A percentile compares a stretch with the other conserved stretches of the same genome.
Evolutionary conservation across 306 rosid species (phyloP).

Genomic region (Begonia loranthoides): DNA sequence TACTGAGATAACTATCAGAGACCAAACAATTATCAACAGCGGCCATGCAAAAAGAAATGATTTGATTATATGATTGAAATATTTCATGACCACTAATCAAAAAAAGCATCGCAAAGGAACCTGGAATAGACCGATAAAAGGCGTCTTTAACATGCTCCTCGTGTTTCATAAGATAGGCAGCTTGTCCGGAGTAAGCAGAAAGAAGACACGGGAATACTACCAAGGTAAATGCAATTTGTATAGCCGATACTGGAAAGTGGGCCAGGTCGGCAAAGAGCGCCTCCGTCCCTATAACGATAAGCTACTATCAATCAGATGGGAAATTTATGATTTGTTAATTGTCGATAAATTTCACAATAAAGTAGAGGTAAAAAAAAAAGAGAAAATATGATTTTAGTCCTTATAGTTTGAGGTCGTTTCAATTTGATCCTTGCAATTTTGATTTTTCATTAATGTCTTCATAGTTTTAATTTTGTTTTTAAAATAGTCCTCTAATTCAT

Average conservation of each 20-base stretch:
- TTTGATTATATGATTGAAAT: background rate
- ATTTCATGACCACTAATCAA: background rate
- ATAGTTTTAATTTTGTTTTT: no score
- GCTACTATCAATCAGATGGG: background rate
- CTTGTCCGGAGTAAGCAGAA: conserved; percentile 90
- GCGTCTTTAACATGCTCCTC: conserved; percentile 31
- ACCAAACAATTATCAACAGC: no score
- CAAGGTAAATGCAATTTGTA: conserved; percentile 84
- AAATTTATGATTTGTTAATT: background rate
- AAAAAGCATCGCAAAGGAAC: conserved; percentile 22
- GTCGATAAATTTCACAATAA: no score
- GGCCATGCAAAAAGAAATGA: no score
- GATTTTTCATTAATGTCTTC: no score
- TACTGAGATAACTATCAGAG: no score
- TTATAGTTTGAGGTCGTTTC: no score
- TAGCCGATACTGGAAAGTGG: conserved; percentile 89
- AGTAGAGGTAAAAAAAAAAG: background rate
- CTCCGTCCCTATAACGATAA: conserved; percentile 65
- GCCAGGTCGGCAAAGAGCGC: conserved; percentile 93
- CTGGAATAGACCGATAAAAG: conserved; percentile 90
- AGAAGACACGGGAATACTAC: conserved; percentile 98
- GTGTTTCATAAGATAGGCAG: conserved; percentile 75
- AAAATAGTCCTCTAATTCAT: no score
- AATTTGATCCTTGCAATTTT: no score
- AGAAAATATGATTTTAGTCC: no score